Base-by-base conservation (phyloP, 2,329 filamentous ascomycete species). In the Podosphaera aphanis region DNA sequence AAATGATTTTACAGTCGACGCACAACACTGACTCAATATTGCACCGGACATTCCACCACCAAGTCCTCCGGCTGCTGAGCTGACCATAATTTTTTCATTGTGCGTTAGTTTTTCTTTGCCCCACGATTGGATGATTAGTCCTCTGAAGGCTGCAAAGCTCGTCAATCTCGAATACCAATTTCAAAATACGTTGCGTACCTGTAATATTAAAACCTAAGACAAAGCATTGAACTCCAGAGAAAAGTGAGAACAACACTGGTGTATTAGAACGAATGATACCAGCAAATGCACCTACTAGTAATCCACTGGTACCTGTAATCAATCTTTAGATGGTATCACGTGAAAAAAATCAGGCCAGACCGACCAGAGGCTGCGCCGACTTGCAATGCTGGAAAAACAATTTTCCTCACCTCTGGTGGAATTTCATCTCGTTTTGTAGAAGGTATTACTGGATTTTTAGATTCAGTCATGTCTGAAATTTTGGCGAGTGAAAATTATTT, bases 181-280 rank as follows among this genome's bases (percentile, higher is more conserved):
- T 29, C 6, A 29, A 29, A 29, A 11, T 29, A 11, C 25, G 5
- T 11, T 5, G 11, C 73, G 56, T 66, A 77, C 79, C 77, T 69
- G 77, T 88, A 59, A 78, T 94, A 15, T 74, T 80, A 41, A 71
- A 74, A 31, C 83, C 83, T 35, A 92, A 69, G 37, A 73, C 69
- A 61, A 83, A 83, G 73, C 83, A 93, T 63, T 93, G 84, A 36
- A 83, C 66, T 16, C 83, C 80, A 19, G 79, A 77, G 33, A 77
- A 70, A 11, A 79, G 53, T 0, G 83, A 78, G 62, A 84, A 88
- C 5, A 88, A 62, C 2, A 74, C 68, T 3, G 82, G 77, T 13
- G 71, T 73, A 19, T 66, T 68, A 16, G 79, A 78, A 48, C 75
- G 71, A 42, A 86, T 61, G 41, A 92, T 78, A 23, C 83, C 85